Percentiles rank a stretch among this genome's conserved stretches.
These are phyloP conservation scores for Tulasnella sp. DNA, from an alignment of 768 basidiomycete genomes.

Conservation along the genomic window DNA sequence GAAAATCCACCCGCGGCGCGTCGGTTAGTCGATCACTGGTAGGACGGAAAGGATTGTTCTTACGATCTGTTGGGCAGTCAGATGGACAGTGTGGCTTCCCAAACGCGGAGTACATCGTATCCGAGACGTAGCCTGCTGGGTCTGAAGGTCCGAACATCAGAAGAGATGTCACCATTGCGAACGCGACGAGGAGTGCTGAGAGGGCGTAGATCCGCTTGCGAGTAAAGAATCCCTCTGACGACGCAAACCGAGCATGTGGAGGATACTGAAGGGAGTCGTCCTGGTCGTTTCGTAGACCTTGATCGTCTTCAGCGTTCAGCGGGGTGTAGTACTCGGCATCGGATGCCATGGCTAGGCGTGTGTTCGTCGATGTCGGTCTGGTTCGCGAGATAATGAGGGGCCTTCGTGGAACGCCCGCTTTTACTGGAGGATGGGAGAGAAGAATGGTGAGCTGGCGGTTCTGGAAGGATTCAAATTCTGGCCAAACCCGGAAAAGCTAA, in stretches of 20 bases:
- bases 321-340: background rate
- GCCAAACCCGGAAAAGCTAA: too few species aligned
- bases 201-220: background rate
- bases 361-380: background rate
- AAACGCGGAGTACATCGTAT: background rate
- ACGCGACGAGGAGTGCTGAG: background rate
- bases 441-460: too few species aligned
- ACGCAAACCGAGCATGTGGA: background rate
- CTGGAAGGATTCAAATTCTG: too few species aligned
- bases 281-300: background rate
- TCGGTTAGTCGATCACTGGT: too few species aligned
- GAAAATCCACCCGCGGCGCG: background rate
- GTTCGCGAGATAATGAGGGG: too few species aligned
- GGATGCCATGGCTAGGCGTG: background rate
- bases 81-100: background rate
- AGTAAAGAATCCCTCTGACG: background rate
- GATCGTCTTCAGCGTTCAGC: background rate
- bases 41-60: background rate
- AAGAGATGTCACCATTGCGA: background rate
- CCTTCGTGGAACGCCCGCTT: too few species aligned
- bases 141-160: background rate
- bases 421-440: too few species aligned
- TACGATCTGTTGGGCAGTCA: background rate
- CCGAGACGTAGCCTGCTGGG: background rate
- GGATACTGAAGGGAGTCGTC: background rate